Percentiles rank a stretch among this genome's conserved stretches.
phyloP scores from a whole-genome alignment of 192 early-diverging fungal species.

The Linnemannia schmuckeri region DNA sequence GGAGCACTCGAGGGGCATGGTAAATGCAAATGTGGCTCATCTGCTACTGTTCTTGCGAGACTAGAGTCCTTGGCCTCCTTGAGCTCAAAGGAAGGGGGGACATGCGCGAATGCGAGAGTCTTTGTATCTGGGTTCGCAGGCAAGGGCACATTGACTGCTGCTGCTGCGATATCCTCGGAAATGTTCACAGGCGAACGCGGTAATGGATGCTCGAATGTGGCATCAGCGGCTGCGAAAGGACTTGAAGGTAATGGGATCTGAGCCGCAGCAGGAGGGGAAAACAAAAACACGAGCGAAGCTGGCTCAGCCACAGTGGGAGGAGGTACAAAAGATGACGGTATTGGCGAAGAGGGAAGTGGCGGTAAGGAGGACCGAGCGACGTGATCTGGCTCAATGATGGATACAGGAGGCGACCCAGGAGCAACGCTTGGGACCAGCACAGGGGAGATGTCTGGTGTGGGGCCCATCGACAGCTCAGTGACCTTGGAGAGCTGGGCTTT shows the following conservation, averaged over 20 bases:
- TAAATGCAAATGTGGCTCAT: conserved; percentile 11
- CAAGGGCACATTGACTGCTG: background rate
- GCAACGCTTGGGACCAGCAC: conserved; percentile 1
- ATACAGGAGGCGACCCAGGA: background rate
- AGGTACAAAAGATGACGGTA: background rate
- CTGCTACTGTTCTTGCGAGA: background rate
- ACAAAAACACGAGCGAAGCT: background rate
- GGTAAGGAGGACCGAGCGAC: background rate
- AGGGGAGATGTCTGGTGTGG: conserved; percentile 26
- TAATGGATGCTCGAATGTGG: background rate
- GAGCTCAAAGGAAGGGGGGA: background rate
- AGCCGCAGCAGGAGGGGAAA: conserved; percentile 17
- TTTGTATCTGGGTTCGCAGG: background rate
- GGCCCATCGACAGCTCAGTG: background rate
- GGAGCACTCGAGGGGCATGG: background rate
- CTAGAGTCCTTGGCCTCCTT: background rate
- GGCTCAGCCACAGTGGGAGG: background rate
- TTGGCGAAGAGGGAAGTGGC: conserved; percentile 10
- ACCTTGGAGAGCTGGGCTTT: background rate
- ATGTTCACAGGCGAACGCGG: background rate
- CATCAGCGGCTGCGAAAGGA: background rate
- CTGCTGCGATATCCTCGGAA: background rate
- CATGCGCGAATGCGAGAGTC: background rate
- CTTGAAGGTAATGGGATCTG: background rate
- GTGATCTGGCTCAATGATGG: background rate